Evolutionary conservation across 257 asterid species (phyloP).

Genomic region (Marsdenia floribunda): DNA sequence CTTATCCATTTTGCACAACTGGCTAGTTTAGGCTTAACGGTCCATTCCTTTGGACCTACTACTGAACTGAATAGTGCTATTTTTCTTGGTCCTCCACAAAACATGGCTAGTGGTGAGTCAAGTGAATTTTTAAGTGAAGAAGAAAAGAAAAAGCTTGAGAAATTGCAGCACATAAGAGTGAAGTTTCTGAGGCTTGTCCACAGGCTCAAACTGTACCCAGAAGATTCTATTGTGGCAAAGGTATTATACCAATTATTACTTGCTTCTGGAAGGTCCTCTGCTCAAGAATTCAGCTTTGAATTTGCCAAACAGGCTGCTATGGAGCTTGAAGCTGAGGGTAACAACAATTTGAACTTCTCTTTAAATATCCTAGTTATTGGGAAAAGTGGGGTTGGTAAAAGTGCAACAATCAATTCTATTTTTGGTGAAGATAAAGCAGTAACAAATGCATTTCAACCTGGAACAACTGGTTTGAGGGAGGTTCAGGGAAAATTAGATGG

Average conservation of each 20-base stretch:
- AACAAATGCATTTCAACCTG: slow-evolving; percentile 61
- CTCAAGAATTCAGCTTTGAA: slow-evolving; percentile 30
- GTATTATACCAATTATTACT: slow-evolving; percentile 36
- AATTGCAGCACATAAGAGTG: slow-evolving; percentile 34
- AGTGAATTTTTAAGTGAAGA: slow-evolving; percentile 26
- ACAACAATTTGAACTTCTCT: slow-evolving; percentile 26
- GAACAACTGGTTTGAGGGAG: slow-evolving; percentile 48
- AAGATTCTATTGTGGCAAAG: slow-evolving; percentile 42
- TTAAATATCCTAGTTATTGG: slow-evolving; percentile 68
- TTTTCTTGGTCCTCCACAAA: slow-evolving; percentile 2
- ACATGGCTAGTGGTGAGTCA: slow-evolving; percentile 14
- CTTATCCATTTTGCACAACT: slow-evolving; percentile 14
- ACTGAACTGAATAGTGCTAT: slow-evolving; percentile 16
- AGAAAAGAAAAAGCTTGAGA: slow-evolving; percentile 40
- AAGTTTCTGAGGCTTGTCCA: slow-evolving; percentile 47
- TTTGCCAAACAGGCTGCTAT: slow-evolving; percentile 30
- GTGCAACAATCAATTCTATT: slow-evolving; percentile 85
- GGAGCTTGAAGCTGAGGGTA: slow-evolving; percentile 40
- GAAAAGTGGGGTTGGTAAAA: slow-evolving; percentile 91
- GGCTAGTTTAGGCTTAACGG: slow-evolving; percentile 19
- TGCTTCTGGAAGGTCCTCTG: slow-evolving; percentile 32
- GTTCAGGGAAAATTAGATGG: slow-evolving; percentile 45
- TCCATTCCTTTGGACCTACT: slow-evolving; percentile 21
- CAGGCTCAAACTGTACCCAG: slow-evolving; percentile 38
- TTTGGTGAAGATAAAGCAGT: slow-evolving; percentile 48